phyloP scores from a whole-genome alignment of 129 eudicot genomes.

The Tagetes erecta region DNA sequence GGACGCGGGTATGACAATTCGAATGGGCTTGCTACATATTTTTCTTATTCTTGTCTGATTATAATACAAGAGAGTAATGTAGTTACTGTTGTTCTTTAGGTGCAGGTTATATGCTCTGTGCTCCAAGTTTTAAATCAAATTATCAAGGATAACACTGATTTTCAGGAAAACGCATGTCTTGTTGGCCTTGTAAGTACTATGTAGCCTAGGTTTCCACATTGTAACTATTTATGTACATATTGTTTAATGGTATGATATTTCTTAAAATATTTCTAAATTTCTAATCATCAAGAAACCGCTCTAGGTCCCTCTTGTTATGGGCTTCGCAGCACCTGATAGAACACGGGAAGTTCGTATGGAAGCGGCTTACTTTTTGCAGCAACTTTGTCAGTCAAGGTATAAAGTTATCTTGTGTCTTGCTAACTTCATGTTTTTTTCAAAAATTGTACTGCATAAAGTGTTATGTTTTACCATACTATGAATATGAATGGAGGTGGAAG shows the following conservation, averaged over 20 bases:
- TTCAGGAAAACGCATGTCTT: conserved; percentile 95
- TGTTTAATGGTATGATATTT: background rate
- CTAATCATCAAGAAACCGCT: conserved; percentile 15
- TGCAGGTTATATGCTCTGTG: conserved; percentile 85
- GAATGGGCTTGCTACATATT: conserved; percentile 9
- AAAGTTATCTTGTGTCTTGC: background rate
- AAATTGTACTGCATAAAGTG: background rate
- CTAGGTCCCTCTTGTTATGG: conserved; percentile 86
- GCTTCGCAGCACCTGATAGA: conserved; percentile 90
- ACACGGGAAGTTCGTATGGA: conserved; percentile 96
- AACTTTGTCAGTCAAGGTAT: conserved; percentile 94
- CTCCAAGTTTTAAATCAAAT: conserved; percentile 85
- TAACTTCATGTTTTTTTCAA: background rate
- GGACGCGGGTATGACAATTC: conserved; percentile 60
- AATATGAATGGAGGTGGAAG: conserved; percentile 19
- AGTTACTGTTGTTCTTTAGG: conserved; percentile 25
- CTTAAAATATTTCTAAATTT: background rate
- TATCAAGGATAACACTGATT: conserved; percentile 79
- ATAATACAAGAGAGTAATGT: conserved; percentile 19
- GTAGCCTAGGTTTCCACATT: conserved; percentile 22
- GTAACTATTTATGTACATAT: background rate
- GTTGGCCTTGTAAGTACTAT: conserved; percentile 86
- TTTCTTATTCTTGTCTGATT: background rate
- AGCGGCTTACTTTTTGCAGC: conserved; percentile 95
- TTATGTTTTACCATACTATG: conserved; percentile 14